Conservation (phyloP, 2,329 filamentous ascomycete species). For the Pseudocercospora cruenta region DNA sequence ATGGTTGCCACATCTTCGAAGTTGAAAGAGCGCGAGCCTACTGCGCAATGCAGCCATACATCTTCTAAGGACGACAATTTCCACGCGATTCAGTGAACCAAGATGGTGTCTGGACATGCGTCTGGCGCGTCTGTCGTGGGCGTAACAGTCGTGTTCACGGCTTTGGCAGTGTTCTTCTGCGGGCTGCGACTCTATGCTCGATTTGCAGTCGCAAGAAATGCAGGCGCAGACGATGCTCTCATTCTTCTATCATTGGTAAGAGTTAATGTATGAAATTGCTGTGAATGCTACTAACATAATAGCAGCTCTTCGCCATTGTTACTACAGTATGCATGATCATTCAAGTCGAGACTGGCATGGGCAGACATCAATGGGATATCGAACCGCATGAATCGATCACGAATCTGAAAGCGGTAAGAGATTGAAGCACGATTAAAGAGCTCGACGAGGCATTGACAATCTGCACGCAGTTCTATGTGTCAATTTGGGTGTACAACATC, state of each 20-base stretch:
- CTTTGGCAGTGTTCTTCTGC: conserved; percentile 26
- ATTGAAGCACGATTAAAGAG: not conserved
- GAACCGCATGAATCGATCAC: conserved; percentile 14
- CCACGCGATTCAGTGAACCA: not conserved
- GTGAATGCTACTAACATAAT: not conserved
- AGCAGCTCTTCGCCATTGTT: conserved; percentile 22
- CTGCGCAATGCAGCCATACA: not conserved
- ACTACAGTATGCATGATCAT: conserved; percentile 25
- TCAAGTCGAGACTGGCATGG: conserved; percentile 31
- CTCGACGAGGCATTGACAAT: not conserved
- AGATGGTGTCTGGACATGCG: conserved; percentile 29
- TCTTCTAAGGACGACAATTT: not conserved
- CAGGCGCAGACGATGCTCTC: conserved; percentile 32
- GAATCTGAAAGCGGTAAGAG: conserved; percentile 26
- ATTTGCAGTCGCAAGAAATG: conserved; percentile 25
- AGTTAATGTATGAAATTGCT: not conserved
- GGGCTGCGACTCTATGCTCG: conserved; percentile 28
- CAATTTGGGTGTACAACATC: conserved; percentile 42
- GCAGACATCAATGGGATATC: conserved; percentile 23
- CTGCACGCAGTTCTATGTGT: conserved; percentile 23
- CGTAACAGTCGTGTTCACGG: conserved; percentile 27
- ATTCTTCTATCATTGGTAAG: conserved; percentile 28
- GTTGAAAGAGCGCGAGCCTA: not conserved
- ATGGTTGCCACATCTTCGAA: not conserved
- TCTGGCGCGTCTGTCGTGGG: conserved; percentile 25